Evolutionary conservation across 2,329 filamentous ascomycete species (phyloP), one percentile per base, ranked within the genome.

Genomic region (Xylogone sp.): DNA sequence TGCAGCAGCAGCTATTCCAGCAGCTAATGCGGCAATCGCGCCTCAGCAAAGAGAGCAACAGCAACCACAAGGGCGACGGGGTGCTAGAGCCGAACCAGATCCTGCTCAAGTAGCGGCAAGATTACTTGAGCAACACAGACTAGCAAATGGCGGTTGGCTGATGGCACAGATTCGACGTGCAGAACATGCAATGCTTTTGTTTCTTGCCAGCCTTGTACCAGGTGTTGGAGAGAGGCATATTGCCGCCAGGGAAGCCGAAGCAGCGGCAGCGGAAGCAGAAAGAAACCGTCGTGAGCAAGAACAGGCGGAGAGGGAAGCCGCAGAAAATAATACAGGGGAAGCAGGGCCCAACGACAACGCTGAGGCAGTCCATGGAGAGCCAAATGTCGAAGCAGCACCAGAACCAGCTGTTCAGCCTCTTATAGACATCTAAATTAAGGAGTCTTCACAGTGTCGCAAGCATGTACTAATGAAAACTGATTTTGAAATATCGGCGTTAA

Each of bases 221-320:
- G 83, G 83, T 9, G 76, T 87, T 21, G 82, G 82, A 1, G 83
- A 87, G 66, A 71, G 82, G 46, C 83, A 87, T 55, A 85, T 87
- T 49, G 63, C 64, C 24, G 64, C 64, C 20, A 56, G 65, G 29
- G 64, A 66, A 43, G 65, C 61, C 10, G 64, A 65, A 51, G 62
- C 60, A 9, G 61, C 57, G 49, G 60, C 58, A 34, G 59, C 58
- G 22, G 62, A 62, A 45, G 59, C 56, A 42, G 60, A 61, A 45
- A 56, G 60, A 52, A 56, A 57, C 42, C 58, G 59, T 9, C 52
- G 43, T 34, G 55, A 56, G 21, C 58, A 56, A 29, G 63, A 52
- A 24, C 61, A 56, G 19, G 59, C 54, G 16, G 59, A 53, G 16
- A 46, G 52, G 19, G 53, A 55, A 20, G 56, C 56, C 18, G 58